A percentile compares a stretch with the other conserved stretches of the same genome.
phyloP scores from a whole-genome alignment of 2,329 filamentous ascomycete species.

The Sarocladiaceae sp. region DNA sequence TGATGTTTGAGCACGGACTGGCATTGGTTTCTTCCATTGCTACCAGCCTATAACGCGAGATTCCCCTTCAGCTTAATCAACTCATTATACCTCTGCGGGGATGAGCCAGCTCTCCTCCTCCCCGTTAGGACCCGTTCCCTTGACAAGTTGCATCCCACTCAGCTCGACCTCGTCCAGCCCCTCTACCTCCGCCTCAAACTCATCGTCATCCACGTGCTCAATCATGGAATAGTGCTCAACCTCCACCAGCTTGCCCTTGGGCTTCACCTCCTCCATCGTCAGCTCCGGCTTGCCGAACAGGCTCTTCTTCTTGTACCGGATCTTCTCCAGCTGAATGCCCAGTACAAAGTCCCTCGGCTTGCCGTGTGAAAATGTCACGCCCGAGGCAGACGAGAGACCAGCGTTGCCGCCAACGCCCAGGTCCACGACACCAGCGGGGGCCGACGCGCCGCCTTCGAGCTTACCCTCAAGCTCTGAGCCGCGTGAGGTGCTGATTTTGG shows the following conservation, averaged over 20 bases:
- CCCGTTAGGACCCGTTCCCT: not conserved
- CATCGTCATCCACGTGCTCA: not conserved
- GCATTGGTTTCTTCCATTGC: no score
- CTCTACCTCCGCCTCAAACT: not conserved
- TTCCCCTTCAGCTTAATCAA: no score
- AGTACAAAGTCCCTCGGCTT: constrained; percentile 1
- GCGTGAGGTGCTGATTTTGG: not conserved
- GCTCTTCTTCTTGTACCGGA: constrained; percentile 1
- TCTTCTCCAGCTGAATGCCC: not conserved
- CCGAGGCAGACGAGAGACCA: not conserved
- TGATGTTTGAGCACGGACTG: no score
- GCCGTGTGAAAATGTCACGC: not conserved
- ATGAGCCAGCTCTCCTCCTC: not conserved
- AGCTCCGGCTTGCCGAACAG: not conserved
- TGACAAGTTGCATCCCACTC: not conserved
- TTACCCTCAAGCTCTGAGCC: not conserved
- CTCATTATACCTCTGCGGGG: not conserved
- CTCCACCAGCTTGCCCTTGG: not conserved
- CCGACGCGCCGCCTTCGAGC: not conserved
- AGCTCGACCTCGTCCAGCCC: not conserved
- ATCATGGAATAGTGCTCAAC: not conserved
- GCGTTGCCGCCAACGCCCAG: not conserved
- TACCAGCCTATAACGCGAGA: no score
- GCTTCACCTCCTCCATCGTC: not conserved
- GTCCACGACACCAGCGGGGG: not conserved